Base-by-base conservation (phyloP, 345 rosid species). In the Brassica cretica region DNA sequence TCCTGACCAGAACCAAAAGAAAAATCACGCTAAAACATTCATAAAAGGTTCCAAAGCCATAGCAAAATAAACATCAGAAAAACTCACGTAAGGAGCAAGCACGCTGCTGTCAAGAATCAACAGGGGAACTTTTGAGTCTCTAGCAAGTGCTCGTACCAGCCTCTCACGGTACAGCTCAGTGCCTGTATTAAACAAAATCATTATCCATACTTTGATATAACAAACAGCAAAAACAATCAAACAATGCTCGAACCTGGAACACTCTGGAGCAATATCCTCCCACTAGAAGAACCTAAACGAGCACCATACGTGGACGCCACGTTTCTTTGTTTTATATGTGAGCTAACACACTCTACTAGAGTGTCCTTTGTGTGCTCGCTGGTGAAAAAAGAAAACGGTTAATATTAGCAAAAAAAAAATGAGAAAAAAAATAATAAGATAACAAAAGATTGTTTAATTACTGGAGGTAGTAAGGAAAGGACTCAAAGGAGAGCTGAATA, bases 91-190 rank as follows among this genome's bases (percentile, higher is more conserved):
- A 79, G 98, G 94, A 70, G 94, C 94, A 82, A 95, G 97, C 64
- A 90, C 82, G n/a, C 91, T 88, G 86, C 98, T 90, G 82, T 91
- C 97, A 51, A 93, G 97, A 73, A 95, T 89, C 84, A 95, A 78
- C 73, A 95, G 73, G 9, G 98, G 96, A 78, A 95, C 97, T 83
- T 84, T 86, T 75, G 91, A 83, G 68, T 91, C 96, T 68, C 71
- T 87, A 63, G 99, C 99, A 82, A 93, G 94, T 18, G 96, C 99
- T 79, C 87, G 85, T 49, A 95, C 98, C 80, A 91, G 71, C 84
- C 98, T 88, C 82, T 95, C 99, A 51, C 96, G 86, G 76, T 90
- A 93, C 64, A 95, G 99, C 83, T 93, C 97, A 21, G 97, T 95
- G 67, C 98, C 98, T 94, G 78, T 76, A 79, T 64, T 27, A 59